Evolutionary conservation across 1,284 basidiomycete species (phyloP).

Genomic region (Singerocomus inundabilis): DNA sequence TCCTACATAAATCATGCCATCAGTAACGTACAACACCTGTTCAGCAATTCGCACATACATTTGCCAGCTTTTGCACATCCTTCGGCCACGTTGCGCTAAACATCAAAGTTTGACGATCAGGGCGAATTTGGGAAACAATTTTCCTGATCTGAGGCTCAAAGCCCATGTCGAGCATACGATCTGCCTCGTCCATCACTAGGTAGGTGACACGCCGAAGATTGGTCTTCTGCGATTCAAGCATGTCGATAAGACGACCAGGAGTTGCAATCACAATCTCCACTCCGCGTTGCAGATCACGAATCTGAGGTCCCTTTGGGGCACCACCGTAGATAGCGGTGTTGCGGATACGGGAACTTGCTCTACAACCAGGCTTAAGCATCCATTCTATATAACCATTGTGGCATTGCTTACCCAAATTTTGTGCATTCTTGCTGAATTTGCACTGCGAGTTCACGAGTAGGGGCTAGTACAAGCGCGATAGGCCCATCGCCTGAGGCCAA

Average conservation of each 20-base stretch:
- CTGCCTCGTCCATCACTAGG: constrained; percentile 99
- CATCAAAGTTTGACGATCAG: constrained; percentile 93
- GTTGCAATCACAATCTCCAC: constrained; percentile 99
- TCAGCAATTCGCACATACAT: constrained; percentile 42
- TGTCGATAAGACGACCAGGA: constrained; percentile 96
- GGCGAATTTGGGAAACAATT: constrained; percentile 94
- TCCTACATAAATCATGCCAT: constrained; percentile 51
- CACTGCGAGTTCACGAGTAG: constrained; percentile 96
- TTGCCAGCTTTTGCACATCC: constrained; percentile 96
- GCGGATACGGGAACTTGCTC: no score
- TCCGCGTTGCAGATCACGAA: constrained; percentile 91
- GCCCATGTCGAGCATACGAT: constrained; percentile 97
- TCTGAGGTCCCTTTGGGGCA: constrained; percentile 95
- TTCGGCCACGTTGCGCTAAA: constrained; percentile 99
- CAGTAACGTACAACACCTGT: background rate
- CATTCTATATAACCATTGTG: no score
- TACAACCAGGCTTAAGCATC: no score
- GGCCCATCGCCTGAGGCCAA: no score
- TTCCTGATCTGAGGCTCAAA: constrained; percentile 99
- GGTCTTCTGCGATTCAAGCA: constrained; percentile 92
- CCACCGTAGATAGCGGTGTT: no score
- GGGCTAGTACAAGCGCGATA: constrained; percentile 91
- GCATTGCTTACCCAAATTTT: no score
- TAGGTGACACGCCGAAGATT: constrained; percentile 97
- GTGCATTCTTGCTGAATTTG: constrained; percentile 93